Evolutionary conservation across 2,329 filamentous ascomycete genomes (phyloP).

Genomic region (Didymella pinodella): DNA sequence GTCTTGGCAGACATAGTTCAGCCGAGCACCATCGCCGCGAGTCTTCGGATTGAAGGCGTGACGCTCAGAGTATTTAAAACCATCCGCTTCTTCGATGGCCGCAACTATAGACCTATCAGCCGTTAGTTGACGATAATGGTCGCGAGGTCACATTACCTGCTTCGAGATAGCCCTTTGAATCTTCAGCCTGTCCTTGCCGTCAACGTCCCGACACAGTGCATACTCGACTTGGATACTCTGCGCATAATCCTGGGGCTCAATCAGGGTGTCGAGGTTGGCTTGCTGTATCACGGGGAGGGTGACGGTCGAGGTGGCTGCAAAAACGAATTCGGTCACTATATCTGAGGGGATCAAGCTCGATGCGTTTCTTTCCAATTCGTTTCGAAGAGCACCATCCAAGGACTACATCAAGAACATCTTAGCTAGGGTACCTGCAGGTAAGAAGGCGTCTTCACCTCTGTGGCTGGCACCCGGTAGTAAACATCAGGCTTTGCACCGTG

Average conservation of each 20-base stretch:
- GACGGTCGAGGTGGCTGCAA: constrained; percentile 40
- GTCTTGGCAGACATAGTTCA: constrained; percentile 47
- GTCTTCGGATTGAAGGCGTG: constrained; percentile 38
- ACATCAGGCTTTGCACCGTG: constrained; percentile 41
- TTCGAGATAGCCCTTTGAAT: constrained; percentile 42
- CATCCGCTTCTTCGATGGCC: constrained; percentile 43
- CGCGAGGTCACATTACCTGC: constrained; percentile 16
- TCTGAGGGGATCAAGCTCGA: constrained; percentile 41
- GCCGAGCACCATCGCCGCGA: constrained; percentile 40
- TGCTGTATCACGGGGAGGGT: constrained; percentile 43
- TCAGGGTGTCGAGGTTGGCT: constrained; percentile 33
- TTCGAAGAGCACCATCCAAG: constrained; percentile 40
- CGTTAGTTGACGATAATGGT: not conserved
- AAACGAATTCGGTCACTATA: constrained; percentile 46
- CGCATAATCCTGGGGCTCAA: constrained; percentile 38
- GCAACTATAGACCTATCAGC: constrained; percentile 35
- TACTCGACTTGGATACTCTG: constrained; percentile 43
- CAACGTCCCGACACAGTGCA: constrained; percentile 37
- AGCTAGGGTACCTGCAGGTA: constrained; percentile 19
- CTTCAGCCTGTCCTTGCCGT: constrained; percentile 41
- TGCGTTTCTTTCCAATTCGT: constrained; percentile 40
- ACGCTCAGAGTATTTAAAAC: constrained; percentile 47
- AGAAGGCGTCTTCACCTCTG: constrained; percentile 32
- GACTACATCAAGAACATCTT: constrained; percentile 32
- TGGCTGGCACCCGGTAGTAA: constrained; percentile 43